Conservation (phyloP, 768 basidiomycete genomes). For the Leccinum obscurum region DNA sequence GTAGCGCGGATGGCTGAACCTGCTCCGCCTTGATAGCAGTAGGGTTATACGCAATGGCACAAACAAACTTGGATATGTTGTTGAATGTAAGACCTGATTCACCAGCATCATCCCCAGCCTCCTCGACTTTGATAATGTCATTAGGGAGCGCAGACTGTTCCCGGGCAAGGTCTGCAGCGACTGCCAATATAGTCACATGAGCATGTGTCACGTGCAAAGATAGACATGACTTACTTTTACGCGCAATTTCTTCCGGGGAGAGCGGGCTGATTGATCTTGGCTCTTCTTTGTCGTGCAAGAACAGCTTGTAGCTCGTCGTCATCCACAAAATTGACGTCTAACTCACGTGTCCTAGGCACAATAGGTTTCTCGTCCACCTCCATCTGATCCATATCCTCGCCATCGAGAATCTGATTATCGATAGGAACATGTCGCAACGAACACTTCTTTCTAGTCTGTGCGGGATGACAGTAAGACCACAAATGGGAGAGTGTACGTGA, state of each 20-base stretch:
- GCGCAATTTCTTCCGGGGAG: constrained; percentile 80
- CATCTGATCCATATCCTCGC: constrained; percentile 48
- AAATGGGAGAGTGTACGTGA: background rate
- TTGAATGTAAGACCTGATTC: constrained; percentile 77
- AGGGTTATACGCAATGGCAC: constrained; percentile 73
- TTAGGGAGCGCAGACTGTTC: constrained; percentile 45
- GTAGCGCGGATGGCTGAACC: constrained; percentile 33
- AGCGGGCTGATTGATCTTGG: constrained; percentile 70
- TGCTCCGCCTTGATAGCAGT: constrained; percentile 51
- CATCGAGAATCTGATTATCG: constrained; percentile 39
- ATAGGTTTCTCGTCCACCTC: constrained; percentile 78
- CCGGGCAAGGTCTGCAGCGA: constrained; percentile 59
- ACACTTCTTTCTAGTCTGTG: constrained; percentile 91
- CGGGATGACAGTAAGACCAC: background rate
- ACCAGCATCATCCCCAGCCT: constrained; percentile 40
- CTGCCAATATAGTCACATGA: constrained; percentile 37
- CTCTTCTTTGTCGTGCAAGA: constrained; percentile 80
- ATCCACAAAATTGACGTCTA: constrained; percentile 91
- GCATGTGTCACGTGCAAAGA: background rate
- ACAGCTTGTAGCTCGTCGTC: constrained; percentile 98
- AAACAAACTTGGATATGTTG: constrained; percentile 96
- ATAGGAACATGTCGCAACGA: constrained; percentile 57
- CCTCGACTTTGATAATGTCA: constrained; percentile 48
- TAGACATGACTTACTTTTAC: constrained; percentile 53
- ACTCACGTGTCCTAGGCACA: constrained; percentile 64